Base-by-base conservation (phyloP, 768 basidiomycete genomes). In the Mycena vitilis region DNA sequence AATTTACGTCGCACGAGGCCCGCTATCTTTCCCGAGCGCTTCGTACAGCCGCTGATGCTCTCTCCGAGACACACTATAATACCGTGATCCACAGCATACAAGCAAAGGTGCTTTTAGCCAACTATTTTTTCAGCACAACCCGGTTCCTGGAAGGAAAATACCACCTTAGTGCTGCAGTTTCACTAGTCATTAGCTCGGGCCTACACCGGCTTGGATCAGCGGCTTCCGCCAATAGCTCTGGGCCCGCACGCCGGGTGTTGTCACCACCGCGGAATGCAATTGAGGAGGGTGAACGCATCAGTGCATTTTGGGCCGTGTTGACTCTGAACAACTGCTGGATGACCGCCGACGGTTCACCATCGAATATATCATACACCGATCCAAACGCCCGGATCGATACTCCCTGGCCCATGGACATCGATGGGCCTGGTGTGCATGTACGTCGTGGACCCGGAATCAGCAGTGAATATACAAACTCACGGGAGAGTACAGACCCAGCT, bases 321-420 rank as follows among this genome's bases (percentile, higher is more conserved):
- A 75, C 75, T 13, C 71, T 81, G 30, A 81, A 83, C 53, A 78
- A 77, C 59, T 81, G 78, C 67, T 78, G 80, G 75, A 72, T 75
- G 5, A 76, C 75, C 2, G 71, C 78, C 2, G 68, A 80, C 20
- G 71, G 75, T 1, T 75, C 78, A 2, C 72, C 80, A 1, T 77
- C 76, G 1, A 79, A 75, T 40, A 75, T 81, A 18, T 73, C 77
- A 16, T 78, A 79, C 53, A 78, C 76, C 1, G 68, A 65, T 18
- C 60, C 74, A 18, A 71, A 75, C n/a, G 58, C 66, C n/a, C 47
- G 65, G 61, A 78, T 85, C 62, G 81, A 83, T 63, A 79, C 81
- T 0, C 78, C 81, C 0, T 86, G 85, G 85, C 86, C 85, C 23
- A 55, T 77, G 47, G 73, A 73, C 48, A 69, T 66, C 20, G 59